These are phyloP conservation scores for Cyclostephanos invisitatus DNA, from an alignment of 108 stramenopile genomes.

Conservation along the genomic window DNA sequence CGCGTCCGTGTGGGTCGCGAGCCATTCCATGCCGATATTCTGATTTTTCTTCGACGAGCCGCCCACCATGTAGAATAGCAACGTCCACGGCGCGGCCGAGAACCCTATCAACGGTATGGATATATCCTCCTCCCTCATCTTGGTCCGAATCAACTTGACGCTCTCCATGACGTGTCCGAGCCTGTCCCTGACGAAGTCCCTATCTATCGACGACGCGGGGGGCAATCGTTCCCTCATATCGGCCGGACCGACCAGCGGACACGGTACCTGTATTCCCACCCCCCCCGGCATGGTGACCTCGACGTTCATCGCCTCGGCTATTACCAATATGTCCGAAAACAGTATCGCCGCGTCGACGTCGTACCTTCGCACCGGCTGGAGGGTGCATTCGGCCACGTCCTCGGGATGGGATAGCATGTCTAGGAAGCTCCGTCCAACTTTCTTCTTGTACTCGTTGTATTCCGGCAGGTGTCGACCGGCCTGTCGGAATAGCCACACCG, in stretches of 20 bases:
- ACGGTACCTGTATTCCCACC: slow-evolving; percentile 89
- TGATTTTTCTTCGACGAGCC: slow-evolving; percentile 91
- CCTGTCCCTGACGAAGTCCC: slow-evolving; percentile 70
- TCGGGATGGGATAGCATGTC: slow-evolving; percentile 86
- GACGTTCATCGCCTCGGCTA: slow-evolving; percentile 87
- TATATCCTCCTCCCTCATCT: slow-evolving; percentile 81
- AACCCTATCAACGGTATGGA: slow-evolving; percentile 93
- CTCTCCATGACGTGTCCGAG: slow-evolving; percentile 87
- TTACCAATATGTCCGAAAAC: slow-evolving; percentile 95
- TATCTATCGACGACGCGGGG: slow-evolving; percentile 50
- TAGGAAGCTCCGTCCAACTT: slow-evolving; percentile 86
- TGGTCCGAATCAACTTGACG: slow-evolving; percentile 70
- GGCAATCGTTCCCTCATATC: slow-evolving; percentile 83
- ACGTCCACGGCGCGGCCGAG: slow-evolving; percentile 94
- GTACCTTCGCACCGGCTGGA: slow-evolving; percentile 93
- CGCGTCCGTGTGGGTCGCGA: slow-evolving; percentile 77
- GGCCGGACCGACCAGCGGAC: slow-evolving; percentile 74
- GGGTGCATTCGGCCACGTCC: slow-evolving; percentile 93
- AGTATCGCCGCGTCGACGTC: slow-evolving; percentile 94
- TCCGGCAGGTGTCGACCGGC: slow-evolving; percentile 95
- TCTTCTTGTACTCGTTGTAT: slow-evolving; percentile 85
- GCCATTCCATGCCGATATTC: slow-evolving; percentile 81
- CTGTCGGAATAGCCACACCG: slow-evolving; percentile 95
- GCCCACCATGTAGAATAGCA: slow-evolving; percentile 96
- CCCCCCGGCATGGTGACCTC: slow-evolving; percentile 95